Evolutionary conservation across 1,284 basidiomycete genomes (phyloP), one percentile per base, ranked within the genome.

Genomic region (Heterobasidion occidentale): DNA sequence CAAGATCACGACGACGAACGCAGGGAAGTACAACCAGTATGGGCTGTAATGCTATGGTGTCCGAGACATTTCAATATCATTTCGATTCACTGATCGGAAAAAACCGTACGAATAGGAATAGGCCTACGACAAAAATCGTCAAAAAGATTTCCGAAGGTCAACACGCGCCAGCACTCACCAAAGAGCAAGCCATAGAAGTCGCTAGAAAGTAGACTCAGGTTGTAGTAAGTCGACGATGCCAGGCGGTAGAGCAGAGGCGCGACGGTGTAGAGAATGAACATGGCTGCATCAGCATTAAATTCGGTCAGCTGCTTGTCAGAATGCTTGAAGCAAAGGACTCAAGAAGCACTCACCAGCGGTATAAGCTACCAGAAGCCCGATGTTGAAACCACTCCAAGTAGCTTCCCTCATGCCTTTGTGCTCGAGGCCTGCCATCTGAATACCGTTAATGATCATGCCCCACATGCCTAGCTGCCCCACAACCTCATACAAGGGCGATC

Each of bases 131-230:
- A 5, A 6, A 27, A 27, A 47, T 49, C 35, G 51, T 35, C 48
- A 20, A 53, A 19, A 9, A 46, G 51, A 19, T 3, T 34, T 3
- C 15, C 12, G 19, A 57, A 19, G 54, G 51, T 17, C n/a, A 52
- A 14, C 46, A 12, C 53, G 36, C 20, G 35, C 9, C 15, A 53
- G 44, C 38, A 17, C 78, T 55, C 62, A 80, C 89, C 91, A 64
- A 94, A 90, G 20, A 92, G 73, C 53, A 94, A 76, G 19, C 90
- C 88, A 66, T 87, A 94, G 63, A 93, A 94, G 71, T 93, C 89
- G 67, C 85, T 86, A 15, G 91, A 87, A 19, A 94, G 79, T 14
- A 94, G 70, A 63, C 84, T 88, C 60, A 93, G 76, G 65, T 93
- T 93, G 72, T 85, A 93, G 73, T 84, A 93, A 9, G 87, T 81